Evolutionary conservation across 176 grass and related monocot genomes (phyloP).

Genomic region (Saccharum officinarum): DNA sequence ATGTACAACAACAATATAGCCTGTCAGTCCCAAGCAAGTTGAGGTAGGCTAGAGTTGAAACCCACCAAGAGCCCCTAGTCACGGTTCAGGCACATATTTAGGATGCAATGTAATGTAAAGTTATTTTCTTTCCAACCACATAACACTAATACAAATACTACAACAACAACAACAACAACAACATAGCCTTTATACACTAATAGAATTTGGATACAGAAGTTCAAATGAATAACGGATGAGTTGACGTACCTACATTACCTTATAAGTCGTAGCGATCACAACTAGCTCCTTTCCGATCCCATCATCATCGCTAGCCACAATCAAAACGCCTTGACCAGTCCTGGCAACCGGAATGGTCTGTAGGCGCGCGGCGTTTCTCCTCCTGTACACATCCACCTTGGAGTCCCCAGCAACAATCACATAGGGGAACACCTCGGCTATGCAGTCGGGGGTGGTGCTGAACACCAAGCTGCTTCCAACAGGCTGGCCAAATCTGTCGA

Average conservation of each 20-base stretch:
- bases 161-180: too few relatives aligned
- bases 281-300: constrained; percentile 39
- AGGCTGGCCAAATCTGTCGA: constrained; percentile 58
- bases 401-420: constrained; percentile 60
- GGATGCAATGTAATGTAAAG: neutral
- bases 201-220: neutral
- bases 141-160: neutral
- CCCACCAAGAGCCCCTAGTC: too few relatives aligned
- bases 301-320: constrained; percentile 60
- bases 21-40: too few relatives aligned
- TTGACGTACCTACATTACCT: constrained; percentile 95
- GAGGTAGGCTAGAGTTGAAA: too few relatives aligned
- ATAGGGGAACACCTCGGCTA: constrained; percentile 69
- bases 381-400: constrained; percentile 80
- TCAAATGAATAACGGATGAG: constrained; percentile 1
- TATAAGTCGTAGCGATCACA: constrained; percentile 81
- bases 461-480: constrained; percentile 83
- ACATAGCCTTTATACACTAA: too few relatives aligned
- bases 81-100: too few relatives aligned
- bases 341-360: constrained; percentile 63
- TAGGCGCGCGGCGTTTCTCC: constrained; percentile 58
- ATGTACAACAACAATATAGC: too few relatives aligned
- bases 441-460: constrained; percentile 54
- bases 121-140: neutral
- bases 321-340: constrained; percentile 37